Percentiles rank a stretch among this genome's conserved stretches.
Evolutionary conservation across 495 filamentous ascomycete species (phyloP).

Genomic region (Penicillium verhagenii): DNA sequence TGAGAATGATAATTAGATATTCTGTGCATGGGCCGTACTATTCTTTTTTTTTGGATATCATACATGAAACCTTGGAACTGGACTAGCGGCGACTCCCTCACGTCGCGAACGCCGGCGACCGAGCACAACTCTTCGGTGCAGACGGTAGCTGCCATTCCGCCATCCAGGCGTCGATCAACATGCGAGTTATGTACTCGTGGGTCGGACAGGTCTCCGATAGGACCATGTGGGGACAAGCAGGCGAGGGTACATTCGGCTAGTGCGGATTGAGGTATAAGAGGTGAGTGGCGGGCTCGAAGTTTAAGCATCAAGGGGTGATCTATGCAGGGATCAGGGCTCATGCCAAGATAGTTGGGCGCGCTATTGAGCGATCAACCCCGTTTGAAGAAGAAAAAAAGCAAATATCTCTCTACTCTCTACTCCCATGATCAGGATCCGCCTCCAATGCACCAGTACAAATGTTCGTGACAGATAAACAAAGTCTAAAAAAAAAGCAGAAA

Average conservation of each 20-base stretch:
- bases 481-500: too few species aligned
- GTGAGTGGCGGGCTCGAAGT: neutral
- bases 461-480: too few species aligned
- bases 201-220: conserved; percentile 18
- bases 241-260: conserved; percentile 9
- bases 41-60: conserved; percentile 15
- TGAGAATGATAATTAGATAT: neutral
- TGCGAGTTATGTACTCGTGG: conserved; percentile 11
- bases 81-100: conserved; percentile 12
- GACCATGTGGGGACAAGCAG: conserved; percentile 13
- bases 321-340: conserved; percentile 3
- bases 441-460: too few species aligned
- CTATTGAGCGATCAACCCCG: neutral
- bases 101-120: conserved; percentile 3
- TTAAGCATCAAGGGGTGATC: conserved; percentile 18
- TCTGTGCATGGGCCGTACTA: neutral
- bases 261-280: conserved; percentile 5
- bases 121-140: neutral
- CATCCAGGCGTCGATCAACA: conserved; percentile 10
- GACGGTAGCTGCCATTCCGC: conserved; percentile 10
- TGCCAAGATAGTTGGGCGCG: neutral
- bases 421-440: too few species aligned
- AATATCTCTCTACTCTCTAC: neutral
- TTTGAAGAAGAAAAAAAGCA: neutral
- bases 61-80: neutral